Base-by-base conservation (phyloP, 495 filamentous ascomycete species). In the Penicillium simplicissimum region DNA sequence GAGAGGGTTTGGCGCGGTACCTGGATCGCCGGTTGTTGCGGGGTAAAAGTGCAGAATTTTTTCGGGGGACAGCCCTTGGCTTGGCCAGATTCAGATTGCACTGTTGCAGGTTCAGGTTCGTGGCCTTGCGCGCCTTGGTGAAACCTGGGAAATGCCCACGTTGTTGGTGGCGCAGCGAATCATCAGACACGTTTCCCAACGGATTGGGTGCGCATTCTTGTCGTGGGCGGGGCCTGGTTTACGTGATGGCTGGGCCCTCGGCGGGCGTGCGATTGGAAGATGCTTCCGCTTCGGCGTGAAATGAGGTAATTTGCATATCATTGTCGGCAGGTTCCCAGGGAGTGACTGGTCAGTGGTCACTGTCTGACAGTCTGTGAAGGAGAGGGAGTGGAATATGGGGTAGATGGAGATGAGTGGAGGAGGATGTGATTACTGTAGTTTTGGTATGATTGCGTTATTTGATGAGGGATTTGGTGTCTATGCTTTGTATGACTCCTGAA, bases 21-120 rank as follows among this genome's bases (percentile, higher is more conserved):
- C 69, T 71, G 67, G 62, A 69, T 67, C 58, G 58, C 60, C 59
- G 58, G 35, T 57, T 60, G 34, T 67, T 67, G 67, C 69, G 69
- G 67, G 69, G 67, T 71, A 65, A 15, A 11, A 15, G 31, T 14
- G 14, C 13, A 37, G 33, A 53, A 3, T 21, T 37, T 35, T 36
- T 53, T 35, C 11, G 21, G 2, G 14, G 45, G 45, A 5, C 14
- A 8, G 13, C 28, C 28, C 10, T 48, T 48, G 9, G 51, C 11
- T 9, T 5, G 49, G 17, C 49, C 49, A 33, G 8, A 10, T 19
- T 14, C 42, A 28, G 17, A 7, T 23, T 7, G 23, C 23, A 25
- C 23, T 25, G 23, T 25, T 25, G 23, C 28, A 9, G 34, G 9
- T 6, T 6, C 28, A 31, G 28, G 28, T 31, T 31, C 28, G 28